Conservation (phyloP, 176 grass and related monocot species). For the maize (Zea mays) region DNA sequence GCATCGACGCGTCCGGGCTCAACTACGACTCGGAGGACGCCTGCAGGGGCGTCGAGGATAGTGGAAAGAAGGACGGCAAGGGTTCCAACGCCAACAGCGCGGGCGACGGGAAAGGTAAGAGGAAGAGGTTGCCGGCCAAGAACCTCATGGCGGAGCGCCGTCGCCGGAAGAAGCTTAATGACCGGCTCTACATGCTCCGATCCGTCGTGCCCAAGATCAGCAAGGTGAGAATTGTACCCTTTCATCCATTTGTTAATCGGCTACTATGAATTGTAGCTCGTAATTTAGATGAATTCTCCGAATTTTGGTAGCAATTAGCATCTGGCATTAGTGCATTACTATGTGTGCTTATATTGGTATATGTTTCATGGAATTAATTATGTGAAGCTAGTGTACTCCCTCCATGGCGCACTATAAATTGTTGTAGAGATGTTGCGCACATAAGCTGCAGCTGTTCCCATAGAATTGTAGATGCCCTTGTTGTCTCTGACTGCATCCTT, state of each 20-base stretch:
- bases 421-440: no score
- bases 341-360: background rate
- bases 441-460: no score
- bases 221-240: slow-evolving; percentile 70
- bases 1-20: slow-evolving; percentile 82
- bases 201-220: slow-evolving; percentile 99
- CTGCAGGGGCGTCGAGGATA: slow-evolving; percentile 53
- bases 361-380: slow-evolving; percentile 21
- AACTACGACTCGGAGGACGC: slow-evolving; percentile 91
- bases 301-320: background rate
- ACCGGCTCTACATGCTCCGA: slow-evolving; percentile 97
- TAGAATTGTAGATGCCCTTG: no score
- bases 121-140: slow-evolving; percentile 93
- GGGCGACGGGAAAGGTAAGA: slow-evolving; percentile 78
- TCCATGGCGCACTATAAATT: no score
- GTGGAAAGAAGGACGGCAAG: slow-evolving; percentile 63
- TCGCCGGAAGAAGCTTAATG: slow-evolving; percentile 97
- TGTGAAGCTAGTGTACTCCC: no score
- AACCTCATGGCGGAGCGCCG: slow-evolving; percentile 98
- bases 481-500: no score
- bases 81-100: slow-evolving; percentile 78
- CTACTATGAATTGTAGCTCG: background rate
- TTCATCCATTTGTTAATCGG: background rate
- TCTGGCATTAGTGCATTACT: slow-evolving; percentile 14
- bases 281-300: slow-evolving; percentile 18